phyloP scores from a whole-genome alignment of 2,329 filamentous ascomycete species.

The Aspergillus versicolor region DNA sequence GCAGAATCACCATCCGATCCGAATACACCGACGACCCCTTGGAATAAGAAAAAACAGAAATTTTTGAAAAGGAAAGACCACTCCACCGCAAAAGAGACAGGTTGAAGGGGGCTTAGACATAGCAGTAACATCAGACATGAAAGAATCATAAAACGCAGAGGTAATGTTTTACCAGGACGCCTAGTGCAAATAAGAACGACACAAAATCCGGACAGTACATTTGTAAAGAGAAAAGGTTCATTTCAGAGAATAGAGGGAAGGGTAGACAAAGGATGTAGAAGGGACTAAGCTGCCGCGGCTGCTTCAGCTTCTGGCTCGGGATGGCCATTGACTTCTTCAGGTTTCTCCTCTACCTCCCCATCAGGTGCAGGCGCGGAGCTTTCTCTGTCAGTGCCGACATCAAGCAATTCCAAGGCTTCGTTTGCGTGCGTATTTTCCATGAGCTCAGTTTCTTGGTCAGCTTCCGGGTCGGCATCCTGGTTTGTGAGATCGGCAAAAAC shows the following conservation, averaged over 20 bases:
- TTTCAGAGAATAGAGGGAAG: neutral
- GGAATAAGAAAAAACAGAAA: neutral
- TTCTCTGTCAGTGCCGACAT: constrained; percentile 39
- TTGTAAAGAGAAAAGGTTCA: neutral
- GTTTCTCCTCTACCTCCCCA: constrained; percentile 22
- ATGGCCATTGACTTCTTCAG: constrained; percentile 24
- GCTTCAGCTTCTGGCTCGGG: constrained; percentile 10
- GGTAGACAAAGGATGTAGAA: neutral
- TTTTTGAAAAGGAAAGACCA: neutral
- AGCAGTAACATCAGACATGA: constrained; percentile 15
- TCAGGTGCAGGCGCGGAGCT: constrained; percentile 30
- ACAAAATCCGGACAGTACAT: neutral
- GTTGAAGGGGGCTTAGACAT: constrained; percentile 11
- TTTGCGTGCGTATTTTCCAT: constrained; percentile 49
- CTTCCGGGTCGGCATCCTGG: constrained; percentile 38
- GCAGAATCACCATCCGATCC: neutral
- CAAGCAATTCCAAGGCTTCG: constrained; percentile 46
- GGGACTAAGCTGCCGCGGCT: constrained; percentile 9
- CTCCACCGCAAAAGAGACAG: constrained; percentile 7
- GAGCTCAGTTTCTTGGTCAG: constrained; percentile 27
- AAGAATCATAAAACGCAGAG: constrained; percentile 19
- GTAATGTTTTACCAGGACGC: neutral
- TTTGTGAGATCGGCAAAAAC: constrained; percentile 50
- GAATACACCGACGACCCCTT: neutral
- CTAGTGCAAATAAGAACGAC: constrained; percentile 4